Percentiles rank a stretch among this genome's conserved stretches.
Evolutionary conservation across 306 rosid genomes (phyloP).

Genomic region (Dicorynia guianensis): DNA sequence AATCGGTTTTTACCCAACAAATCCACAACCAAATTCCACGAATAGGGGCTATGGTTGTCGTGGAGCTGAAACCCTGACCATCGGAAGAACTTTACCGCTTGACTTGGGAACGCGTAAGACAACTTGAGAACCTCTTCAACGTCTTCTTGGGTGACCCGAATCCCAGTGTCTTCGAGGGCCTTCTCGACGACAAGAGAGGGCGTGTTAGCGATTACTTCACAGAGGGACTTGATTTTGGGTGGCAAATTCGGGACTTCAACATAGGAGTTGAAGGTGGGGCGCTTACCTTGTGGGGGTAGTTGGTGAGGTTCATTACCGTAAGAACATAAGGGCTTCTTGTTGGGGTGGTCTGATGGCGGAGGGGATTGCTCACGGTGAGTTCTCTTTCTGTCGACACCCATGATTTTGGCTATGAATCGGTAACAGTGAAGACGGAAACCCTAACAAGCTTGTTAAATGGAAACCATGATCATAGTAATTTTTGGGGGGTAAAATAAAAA

Average conservation of each 20-base stretch:
- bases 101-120: constrained; percentile 64
- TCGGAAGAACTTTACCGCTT: constrained; percentile 71
- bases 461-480: no score
- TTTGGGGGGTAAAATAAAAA: no score
- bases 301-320: not conserved
- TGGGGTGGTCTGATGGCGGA: not conserved
- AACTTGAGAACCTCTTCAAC: constrained; percentile 69
- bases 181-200: constrained; percentile 50
- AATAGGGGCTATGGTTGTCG: constrained; percentile 65
- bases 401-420: not conserved
- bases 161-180: constrained; percentile 41
- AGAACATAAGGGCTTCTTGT: not conserved
- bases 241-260: constrained; percentile 50
- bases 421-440: not conserved
- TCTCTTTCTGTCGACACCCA: constrained; percentile 9
- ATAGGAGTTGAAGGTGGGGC: constrained; percentile 48
- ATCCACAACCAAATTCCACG: constrained; percentile 77
- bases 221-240: constrained; percentile 48
- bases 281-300: not conserved
- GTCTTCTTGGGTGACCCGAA: constrained; percentile 50
- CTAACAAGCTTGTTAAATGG: not conserved
- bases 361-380: not conserved
- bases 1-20: constrained; percentile 60
- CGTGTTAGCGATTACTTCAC: constrained; percentile 57
- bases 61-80: constrained; percentile 67